These are phyloP conservation scores for Halophytophthora polymorphica DNA, from an alignment of 352 stramenopile species.

Conservation along the genomic window DNA sequence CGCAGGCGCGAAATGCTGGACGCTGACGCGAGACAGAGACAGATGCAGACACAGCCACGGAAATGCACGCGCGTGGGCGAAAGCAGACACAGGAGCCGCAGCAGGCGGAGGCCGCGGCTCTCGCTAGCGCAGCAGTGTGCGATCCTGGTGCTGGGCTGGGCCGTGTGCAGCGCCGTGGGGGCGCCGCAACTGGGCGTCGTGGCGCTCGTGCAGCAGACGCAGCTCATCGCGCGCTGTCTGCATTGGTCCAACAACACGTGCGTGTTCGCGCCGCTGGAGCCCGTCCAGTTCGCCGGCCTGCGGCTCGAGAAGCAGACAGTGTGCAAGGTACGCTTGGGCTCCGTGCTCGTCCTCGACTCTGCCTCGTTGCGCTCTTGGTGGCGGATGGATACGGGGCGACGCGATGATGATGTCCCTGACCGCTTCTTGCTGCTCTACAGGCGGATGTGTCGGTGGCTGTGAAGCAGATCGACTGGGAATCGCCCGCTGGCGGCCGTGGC, in stretches of 20 bases:
- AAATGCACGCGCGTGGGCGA: neutral
- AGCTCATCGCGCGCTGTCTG: constrained; percentile 58
- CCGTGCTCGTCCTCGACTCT: neutral
- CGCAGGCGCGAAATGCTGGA: no score
- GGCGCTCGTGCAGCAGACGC: constrained; percentile 53
- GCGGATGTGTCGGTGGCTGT: constrained; percentile 70
- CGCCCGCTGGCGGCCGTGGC: constrained; percentile 41
- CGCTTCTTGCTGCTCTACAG: constrained; percentile 24
- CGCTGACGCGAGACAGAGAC: no score
- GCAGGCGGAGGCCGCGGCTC: constrained; percentile 2
- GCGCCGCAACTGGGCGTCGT: neutral
- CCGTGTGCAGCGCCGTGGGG: constrained; percentile 7
- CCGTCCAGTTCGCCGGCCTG: constrained; percentile 40
- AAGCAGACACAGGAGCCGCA: neutral
- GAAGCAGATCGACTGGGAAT: constrained; percentile 84
- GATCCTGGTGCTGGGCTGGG: constrained; percentile 3
- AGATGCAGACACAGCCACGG: constrained; percentile 2
- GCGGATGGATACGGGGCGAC: neutral
- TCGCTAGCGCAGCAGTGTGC: constrained; percentile 4
- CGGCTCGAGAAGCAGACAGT: constrained; percentile 60
- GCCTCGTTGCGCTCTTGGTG: neutral
- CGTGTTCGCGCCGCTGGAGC: constrained; percentile 44
- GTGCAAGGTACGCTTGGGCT: constrained; percentile 47
- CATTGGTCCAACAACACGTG: constrained; percentile 52
- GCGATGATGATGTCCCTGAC: neutral